Evolutionary conservation across 2,329 filamentous ascomycete genomes (phyloP).

Genomic region (Ceratocystis papillata): DNA sequence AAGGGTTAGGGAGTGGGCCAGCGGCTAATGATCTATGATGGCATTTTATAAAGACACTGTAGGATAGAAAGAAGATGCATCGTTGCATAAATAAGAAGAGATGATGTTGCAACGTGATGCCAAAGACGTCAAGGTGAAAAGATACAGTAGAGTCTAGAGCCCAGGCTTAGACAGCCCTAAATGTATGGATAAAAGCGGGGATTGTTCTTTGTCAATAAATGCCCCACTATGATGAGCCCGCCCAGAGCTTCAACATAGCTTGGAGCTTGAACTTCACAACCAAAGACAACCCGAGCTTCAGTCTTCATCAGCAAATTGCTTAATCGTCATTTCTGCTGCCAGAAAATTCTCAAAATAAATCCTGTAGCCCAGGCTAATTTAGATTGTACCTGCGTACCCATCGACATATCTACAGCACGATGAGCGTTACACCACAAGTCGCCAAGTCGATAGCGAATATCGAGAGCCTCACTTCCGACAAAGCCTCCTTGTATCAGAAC

Average conservation of each 20-base stretch:
- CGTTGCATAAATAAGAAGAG: not conserved
- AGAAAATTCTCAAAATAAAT: not conserved
- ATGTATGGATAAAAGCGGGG: not conserved
- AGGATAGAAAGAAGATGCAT: not conserved
- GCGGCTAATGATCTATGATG: not conserved
- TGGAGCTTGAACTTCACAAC: not conserved
- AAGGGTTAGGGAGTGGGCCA: not conserved
- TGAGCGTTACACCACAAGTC: conserved; percentile 36
- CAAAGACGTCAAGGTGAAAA: not conserved
- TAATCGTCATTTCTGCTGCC: no score
- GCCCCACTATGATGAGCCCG: conserved; percentile 1
- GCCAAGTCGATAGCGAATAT: conserved; percentile 37
- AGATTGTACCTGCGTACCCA: not conserved
- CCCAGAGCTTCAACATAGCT: not conserved
- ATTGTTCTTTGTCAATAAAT: not conserved
- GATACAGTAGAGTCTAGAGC: not conserved
- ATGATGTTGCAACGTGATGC: not conserved
- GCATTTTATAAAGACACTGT: not conserved
- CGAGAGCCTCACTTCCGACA: conserved; percentile 34
- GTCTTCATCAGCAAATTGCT: not conserved
- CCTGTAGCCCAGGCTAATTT: not conserved
- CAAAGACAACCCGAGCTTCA: not conserved
- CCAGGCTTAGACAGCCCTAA: not conserved
- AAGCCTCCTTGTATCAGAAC: conserved; percentile 38
- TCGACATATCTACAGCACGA: conserved; percentile 25